These are phyloP conservation scores for Mrakiaceae sp. DNA, from an alignment of 1,284 basidiomycete genomes.

Conservation along the genomic window DNA sequence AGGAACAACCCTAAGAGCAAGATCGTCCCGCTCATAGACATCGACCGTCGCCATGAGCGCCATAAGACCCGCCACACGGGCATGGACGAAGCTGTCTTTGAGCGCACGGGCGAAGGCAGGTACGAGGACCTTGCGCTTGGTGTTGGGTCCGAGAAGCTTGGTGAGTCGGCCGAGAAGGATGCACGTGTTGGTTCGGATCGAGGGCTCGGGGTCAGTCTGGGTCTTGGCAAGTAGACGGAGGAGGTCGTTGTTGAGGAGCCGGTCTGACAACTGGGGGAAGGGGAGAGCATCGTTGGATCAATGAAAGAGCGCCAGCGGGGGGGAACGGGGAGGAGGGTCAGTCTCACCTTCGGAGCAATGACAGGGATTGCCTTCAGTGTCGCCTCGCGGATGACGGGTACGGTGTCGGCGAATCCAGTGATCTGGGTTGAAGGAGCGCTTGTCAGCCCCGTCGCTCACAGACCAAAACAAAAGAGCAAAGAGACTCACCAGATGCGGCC, in stretches of 20 bases:
- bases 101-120: constrained; percentile 86
- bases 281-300: background rate
- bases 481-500: constrained; percentile 69
- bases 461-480: background rate
- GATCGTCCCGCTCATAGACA: constrained; percentile 74
- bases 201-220: constrained; percentile 83
- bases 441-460: too few species aligned
- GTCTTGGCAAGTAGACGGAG: constrained; percentile 84
- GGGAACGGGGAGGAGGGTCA: background rate
- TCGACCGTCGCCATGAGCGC: constrained; percentile 91
- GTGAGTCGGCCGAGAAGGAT: constrained; percentile 88
- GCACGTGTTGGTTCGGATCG: constrained; percentile 94
- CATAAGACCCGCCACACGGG: constrained; percentile 88
- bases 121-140: constrained; percentile 88
- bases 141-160: constrained; percentile 70
- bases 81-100: constrained; percentile 86
- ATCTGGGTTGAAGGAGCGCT: constrained; percentile 36
- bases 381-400: constrained; percentile 84
- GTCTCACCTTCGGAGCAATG: constrained; percentile 64
- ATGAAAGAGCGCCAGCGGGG: background rate
- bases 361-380: constrained; percentile 81
- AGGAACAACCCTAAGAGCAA: constrained; percentile 81
- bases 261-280: constrained; percentile 60
- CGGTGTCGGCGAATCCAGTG: constrained; percentile 90
- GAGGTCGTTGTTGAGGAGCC: constrained; percentile 93